These are phyloP conservation scores for Fusarium palustre DNA, from an alignment of 2,329 filamentous ascomycete species.

Conservation along the genomic window DNA sequence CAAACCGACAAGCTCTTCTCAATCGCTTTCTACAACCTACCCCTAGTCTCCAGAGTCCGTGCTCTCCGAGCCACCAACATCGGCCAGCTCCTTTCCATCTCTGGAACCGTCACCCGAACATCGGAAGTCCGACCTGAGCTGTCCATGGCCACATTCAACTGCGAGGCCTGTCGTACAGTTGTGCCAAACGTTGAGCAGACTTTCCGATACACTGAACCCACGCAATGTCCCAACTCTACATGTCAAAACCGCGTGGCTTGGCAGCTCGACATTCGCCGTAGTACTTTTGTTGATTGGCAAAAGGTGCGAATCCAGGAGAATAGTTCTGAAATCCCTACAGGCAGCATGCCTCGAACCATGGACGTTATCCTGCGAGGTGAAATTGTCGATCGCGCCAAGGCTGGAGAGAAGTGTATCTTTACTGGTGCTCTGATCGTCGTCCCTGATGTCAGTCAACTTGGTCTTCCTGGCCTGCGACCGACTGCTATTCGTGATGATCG, in stretches of 20 bases:
- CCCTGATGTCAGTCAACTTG: conserved; percentile 94
- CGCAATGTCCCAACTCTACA: conserved; percentile 88
- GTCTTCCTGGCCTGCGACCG: conserved; percentile 85
- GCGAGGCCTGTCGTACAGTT: conserved; percentile 85
- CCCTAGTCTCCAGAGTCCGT: conserved; percentile 86
- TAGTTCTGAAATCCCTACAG: conserved; percentile 96
- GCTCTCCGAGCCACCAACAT: conserved; percentile 90
- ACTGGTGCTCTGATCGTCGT: conserved; percentile 96
- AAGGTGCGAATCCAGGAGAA: conserved; percentile 99
- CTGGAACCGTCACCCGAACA: conserved; percentile 94
- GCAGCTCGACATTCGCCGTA: conserved; percentile 96
- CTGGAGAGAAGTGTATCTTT: conserved; percentile 98
- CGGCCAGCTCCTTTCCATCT: conserved; percentile 93
- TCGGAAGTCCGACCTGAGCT: conserved; percentile 97
- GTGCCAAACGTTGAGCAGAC: conserved; percentile 95
- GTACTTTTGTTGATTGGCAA: conserved; percentile 99
- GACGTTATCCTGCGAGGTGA: conserved; percentile 96
- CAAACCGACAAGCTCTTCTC: conserved; percentile 97
- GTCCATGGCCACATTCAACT: conserved; percentile 90
- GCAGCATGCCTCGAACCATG: conserved; percentile 98
- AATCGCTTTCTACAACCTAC: conserved; percentile 92
- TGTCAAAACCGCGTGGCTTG: conserved; percentile 94
- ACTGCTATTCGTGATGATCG: conserved; percentile 87
- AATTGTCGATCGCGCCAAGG: conserved; percentile 97
- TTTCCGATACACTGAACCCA: conserved; percentile 96